These are phyloP conservation scores for Elaeagnus macrophylla DNA, from an alignment of 306 rosid species.

Conservation along the genomic window DNA sequence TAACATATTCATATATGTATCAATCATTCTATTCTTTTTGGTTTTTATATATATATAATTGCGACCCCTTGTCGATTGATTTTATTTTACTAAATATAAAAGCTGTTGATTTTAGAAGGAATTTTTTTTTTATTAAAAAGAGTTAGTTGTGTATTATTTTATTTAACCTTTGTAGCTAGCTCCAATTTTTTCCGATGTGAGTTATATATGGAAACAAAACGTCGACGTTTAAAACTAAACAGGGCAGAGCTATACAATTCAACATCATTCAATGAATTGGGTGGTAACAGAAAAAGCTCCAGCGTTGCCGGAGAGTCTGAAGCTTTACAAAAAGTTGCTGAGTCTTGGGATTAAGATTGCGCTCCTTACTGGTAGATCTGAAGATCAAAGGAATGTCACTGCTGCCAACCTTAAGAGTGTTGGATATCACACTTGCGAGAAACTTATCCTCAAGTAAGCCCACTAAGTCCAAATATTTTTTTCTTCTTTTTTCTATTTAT, in stretches of 20 bases:
- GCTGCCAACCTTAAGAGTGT: conserved; percentile 23
- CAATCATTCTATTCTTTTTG: no score
- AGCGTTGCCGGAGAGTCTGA: conserved; percentile 36
- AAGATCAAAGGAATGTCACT: conserved; percentile 1
- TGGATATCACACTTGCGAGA: conserved; percentile 38
- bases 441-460: conserved; percentile 39
- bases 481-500: no score
- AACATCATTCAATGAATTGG: conserved; percentile 25
- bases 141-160: no score
- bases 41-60: no score
- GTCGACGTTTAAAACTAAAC: background rate
- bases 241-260: conserved; percentile 27
- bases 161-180: background rate
- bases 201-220: background rate
- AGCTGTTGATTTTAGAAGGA: no score
- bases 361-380: conserved; percentile 38
- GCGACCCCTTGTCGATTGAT: no score
- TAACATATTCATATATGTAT: no score
- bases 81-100: no score
- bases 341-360: conserved; percentile 35
- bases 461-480: no score
- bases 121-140: no score
- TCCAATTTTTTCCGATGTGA: background rate
- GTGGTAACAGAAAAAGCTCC: conserved; percentile 18
- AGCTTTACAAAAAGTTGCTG: conserved; percentile 29